phyloP scores from a whole-genome alignment of 352 stramenopile species.

The Globisporangium emineosum region DNA sequence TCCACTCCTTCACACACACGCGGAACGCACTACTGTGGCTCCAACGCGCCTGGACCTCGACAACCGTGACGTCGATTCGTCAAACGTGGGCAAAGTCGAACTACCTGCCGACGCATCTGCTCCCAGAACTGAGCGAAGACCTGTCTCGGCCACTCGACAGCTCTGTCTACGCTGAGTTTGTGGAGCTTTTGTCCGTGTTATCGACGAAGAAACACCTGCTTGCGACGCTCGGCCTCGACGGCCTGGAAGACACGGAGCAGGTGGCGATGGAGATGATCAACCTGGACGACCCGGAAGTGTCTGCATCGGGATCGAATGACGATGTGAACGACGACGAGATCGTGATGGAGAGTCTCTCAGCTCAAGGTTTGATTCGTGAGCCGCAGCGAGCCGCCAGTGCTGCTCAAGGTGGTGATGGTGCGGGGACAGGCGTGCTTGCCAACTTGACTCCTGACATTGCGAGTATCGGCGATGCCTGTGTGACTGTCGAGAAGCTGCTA shows the following conservation, averaged over 20 bases:
- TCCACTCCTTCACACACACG: conserved; percentile 42
- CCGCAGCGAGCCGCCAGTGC: conserved; percentile 22
- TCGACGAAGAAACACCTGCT: conserved; percentile 24
- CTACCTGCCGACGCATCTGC: conserved; percentile 30
- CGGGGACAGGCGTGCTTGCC: conserved; percentile 12
- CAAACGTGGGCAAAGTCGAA: conserved; percentile 38
- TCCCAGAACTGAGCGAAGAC: conserved; percentile 25
- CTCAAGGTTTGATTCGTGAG: conserved; percentile 51
- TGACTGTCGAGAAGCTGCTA: conserved; percentile 37
- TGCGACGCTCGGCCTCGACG: conserved; percentile 36
- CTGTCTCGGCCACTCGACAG: conserved; percentile 13
- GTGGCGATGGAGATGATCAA: conserved; percentile 37
- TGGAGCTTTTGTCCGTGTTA: conserved; percentile 26
- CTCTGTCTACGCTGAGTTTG: conserved; percentile 11
- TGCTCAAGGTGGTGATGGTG: neutral
- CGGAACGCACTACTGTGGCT: conserved; percentile 44
- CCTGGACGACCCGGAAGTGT: conserved; percentile 38
- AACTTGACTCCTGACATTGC: conserved; percentile 29
- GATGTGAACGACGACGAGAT: conserved; percentile 55
- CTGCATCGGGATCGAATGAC: conserved; percentile 9
- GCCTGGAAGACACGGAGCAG: conserved; percentile 19
- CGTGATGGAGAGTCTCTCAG: conserved; percentile 53
- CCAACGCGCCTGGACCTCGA: conserved; percentile 40
- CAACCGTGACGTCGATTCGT: conserved; percentile 30
- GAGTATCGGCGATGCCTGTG: conserved; percentile 33